Evolutionary conservation across 202 grass and related monocot genomes (phyloP).

Genomic region (Schoenoplectus triqueter): DNA sequence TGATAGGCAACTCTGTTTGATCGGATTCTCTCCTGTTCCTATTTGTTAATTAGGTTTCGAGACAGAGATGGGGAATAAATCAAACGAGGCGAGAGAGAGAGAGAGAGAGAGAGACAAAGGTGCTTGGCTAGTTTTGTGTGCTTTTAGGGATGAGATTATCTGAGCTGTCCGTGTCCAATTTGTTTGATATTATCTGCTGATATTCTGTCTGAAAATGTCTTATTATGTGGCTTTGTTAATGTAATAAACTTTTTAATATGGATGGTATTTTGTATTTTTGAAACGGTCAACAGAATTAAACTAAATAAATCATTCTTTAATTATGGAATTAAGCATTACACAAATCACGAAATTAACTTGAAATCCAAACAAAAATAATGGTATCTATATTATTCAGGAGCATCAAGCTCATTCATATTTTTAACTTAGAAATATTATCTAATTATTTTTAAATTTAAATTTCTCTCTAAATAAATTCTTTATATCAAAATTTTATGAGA

Average conservation of each 20-base stretch:
- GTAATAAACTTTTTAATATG: too few species aligned
- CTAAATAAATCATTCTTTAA: background rate
- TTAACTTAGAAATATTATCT: too few species aligned
- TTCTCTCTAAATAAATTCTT: too few species aligned
- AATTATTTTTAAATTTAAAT: too few species aligned
- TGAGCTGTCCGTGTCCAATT: conserved; percentile 14
- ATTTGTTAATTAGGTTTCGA: background rate
- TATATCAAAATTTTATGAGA: too few species aligned
- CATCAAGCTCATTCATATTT: too few species aligned
- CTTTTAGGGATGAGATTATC: conserved; percentile 23
- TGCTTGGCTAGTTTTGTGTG: background rate
- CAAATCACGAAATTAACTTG: background rate
- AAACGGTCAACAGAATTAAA: background rate
- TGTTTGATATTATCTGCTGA: conserved; percentile 30
- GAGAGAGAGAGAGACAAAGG: background rate
- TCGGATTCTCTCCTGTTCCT: background rate
- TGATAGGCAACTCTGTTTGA: background rate
- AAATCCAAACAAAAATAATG: background rate
- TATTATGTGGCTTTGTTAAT: too few species aligned
- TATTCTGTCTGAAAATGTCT: background rate
- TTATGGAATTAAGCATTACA: background rate
- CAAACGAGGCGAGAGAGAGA: background rate
- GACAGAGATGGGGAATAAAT: background rate
- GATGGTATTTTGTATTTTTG: too few species aligned
- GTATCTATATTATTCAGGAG: too few species aligned